phyloP scores from a whole-genome alignment of 2,329 filamentous ascomycete species.

The Microdochium paspali region DNA sequence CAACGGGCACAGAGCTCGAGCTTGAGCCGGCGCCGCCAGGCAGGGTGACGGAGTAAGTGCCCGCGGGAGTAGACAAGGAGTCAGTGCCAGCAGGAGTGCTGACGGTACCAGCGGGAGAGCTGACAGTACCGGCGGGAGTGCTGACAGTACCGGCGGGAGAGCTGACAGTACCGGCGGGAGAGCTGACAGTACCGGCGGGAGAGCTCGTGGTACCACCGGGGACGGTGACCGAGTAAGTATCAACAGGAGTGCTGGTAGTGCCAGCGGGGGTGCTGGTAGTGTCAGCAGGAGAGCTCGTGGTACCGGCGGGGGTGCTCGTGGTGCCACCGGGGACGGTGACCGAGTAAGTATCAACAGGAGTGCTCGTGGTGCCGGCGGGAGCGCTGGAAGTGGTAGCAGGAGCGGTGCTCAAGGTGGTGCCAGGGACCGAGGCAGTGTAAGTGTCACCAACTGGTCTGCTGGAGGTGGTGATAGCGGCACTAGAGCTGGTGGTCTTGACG shows the following conservation, averaged over 20 bases:
- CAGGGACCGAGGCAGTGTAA: background rate
- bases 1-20: constrained; percentile 6
- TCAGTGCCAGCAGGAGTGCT: constrained; percentile 3
- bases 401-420: constrained; percentile 1
- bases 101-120: background rate
- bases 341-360: background rate
- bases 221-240: background rate
- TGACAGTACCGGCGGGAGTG: background rate
- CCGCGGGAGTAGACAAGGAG: background rate
- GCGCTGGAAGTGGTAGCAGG: constrained; percentile 2
- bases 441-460: constrained; percentile 6
- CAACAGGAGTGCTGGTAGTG: background rate
- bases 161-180: constrained; percentile 2
- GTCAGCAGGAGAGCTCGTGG: constrained; percentile 1
- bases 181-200: background rate
- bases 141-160: too few species aligned
- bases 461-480: constrained; percentile 12
- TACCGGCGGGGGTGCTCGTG: constrained; percentile 3
- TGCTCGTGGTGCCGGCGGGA: constrained; percentile 1
- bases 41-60: constrained; percentile 5
- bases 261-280: background rate
- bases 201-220: constrained; percentile 1
- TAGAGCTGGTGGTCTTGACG: constrained; percentile 1
- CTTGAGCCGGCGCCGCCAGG: constrained; percentile 5
- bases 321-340: constrained; percentile 1